Conservation (phyloP, 257 asterid genomes). For the Voacanga thouarsii region DNA sequence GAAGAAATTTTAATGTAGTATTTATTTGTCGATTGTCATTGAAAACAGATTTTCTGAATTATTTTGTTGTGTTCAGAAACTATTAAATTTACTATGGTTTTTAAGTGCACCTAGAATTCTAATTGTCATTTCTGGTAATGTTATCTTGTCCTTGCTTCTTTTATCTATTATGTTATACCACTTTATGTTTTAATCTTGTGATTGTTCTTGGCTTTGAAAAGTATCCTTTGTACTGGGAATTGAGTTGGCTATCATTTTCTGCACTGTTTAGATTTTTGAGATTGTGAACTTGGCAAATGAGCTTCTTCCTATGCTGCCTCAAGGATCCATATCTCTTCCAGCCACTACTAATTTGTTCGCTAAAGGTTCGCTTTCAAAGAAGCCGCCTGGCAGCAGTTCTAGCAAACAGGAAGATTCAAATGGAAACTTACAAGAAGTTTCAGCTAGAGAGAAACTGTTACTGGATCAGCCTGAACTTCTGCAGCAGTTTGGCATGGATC, state of each 20-base stretch:
- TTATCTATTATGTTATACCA: neutral
- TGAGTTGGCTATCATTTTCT: constrained; percentile 5
- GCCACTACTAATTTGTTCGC: constrained; percentile 50
- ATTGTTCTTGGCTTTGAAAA: neutral
- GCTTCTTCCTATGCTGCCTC: constrained; percentile 94
- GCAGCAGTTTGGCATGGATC: constrained; percentile 91
- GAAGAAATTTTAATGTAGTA: neutral
- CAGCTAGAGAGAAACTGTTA: constrained; percentile 75
- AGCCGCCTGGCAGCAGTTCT: constrained; percentile 60
- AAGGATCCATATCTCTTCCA: constrained; percentile 89
- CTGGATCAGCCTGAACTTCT: constrained; percentile 92
- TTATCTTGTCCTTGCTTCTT: neutral
- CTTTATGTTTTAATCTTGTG: neutral
- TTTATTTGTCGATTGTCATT: neutral
- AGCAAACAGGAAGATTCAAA: constrained; percentile 63
- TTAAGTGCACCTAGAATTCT: neutral
- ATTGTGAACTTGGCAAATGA: constrained; percentile 98
- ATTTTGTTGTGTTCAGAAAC: neutral
- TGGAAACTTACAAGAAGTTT: constrained; percentile 50
- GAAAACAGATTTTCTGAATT: neutral
- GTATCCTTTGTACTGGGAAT: neutral
- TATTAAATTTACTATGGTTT: neutral
- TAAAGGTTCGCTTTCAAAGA: constrained; percentile 62
- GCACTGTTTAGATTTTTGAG: constrained; percentile 70
- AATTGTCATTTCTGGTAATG: neutral